These are phyloP conservation scores for Trichoderma sp. DNA, from an alignment of 2,329 filamentous ascomycete species.

Conservation along the genomic window DNA sequence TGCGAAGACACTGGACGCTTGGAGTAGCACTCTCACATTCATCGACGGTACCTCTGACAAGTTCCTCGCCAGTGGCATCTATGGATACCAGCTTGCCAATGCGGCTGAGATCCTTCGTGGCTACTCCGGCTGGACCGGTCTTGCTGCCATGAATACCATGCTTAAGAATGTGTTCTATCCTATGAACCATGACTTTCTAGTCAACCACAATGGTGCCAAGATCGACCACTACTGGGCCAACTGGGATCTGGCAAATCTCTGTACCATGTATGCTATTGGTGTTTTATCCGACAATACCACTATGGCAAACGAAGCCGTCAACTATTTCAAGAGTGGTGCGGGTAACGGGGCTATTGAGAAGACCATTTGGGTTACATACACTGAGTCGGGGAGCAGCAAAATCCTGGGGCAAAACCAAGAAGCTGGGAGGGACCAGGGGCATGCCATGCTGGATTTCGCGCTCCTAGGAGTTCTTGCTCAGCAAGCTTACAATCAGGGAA, in stretches of 20 bases:
- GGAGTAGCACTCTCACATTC: slow-evolving; percentile 1
- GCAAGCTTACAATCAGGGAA: neutral
- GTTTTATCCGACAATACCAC: neutral
- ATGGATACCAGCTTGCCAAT: neutral
- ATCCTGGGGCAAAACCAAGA: neutral
- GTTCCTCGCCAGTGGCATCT: slow-evolving; percentile 1
- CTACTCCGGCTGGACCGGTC: neutral
- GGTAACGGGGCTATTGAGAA: neutral
- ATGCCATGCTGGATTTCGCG: neutral
- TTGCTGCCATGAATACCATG: neutral
- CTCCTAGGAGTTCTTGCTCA: neutral
- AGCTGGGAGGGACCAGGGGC: neutral
- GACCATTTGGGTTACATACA: neutral
- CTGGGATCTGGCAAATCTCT: neutral
- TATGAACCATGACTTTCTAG: neutral
- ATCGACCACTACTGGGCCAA: neutral
- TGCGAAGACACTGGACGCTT: neutral
- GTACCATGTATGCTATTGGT: neutral
- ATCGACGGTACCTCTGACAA: neutral
- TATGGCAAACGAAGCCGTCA: neutral
- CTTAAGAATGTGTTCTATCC: neutral
- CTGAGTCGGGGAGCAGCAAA: neutral
- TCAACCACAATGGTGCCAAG: neutral
- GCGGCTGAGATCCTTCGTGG: neutral
- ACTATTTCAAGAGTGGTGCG: neutral